Evolutionary conservation across 2,329 filamentous ascomycete species (phyloP), one percentile per base, ranked within the genome.

Genomic region (Thielaviopsis euricoi): DNA sequence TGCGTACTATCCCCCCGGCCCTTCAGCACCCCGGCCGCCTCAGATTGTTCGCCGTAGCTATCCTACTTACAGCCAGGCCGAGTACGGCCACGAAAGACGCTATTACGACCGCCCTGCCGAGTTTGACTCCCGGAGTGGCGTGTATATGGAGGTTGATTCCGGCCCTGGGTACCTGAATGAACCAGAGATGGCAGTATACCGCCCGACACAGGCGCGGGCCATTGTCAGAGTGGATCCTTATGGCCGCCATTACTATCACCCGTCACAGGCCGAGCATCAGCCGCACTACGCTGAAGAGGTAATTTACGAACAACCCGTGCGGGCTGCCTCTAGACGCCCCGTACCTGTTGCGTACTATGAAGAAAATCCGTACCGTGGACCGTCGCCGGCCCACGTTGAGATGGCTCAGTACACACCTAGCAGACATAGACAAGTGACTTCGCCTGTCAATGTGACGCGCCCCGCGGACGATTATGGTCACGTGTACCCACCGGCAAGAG

Each of bases 211-310:
- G 54, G 74, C 79, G 6, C 76, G 79, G 52, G 74, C 83, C 58
- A 81, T 84, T 61, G 85, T 95, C 62, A 76, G 95, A 37, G 76
- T 94, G 57, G 90, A 96, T 70, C 82, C 87, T 61, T 87, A 83
- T 69, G 89, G 89, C 48, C 87, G 87, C 67, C 82, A 88, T 67
- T 96, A 90, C 71, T 68, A 77, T 60, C 80, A 83, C 64, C 78
- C 80, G 25, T 23, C 26, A 43, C 55, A 40, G 52, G 33, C 6
- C 55, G 33, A 37, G 33, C 33, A n/a, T n/a, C 52, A 19, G 21
- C 57, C 7, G 7, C 53, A 55, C 33, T 53, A 60, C 46, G 33
- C 37, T 6, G 55, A 74, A 23, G 78, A 82, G 58, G 66, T 81
- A 56, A 69, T 84, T 50, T 89, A 89, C 64, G 87, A 91, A 65